Evolutionary conservation across 495 filamentous ascomycete genomes (phyloP).

Genomic region (Letharia lupina): DNA sequence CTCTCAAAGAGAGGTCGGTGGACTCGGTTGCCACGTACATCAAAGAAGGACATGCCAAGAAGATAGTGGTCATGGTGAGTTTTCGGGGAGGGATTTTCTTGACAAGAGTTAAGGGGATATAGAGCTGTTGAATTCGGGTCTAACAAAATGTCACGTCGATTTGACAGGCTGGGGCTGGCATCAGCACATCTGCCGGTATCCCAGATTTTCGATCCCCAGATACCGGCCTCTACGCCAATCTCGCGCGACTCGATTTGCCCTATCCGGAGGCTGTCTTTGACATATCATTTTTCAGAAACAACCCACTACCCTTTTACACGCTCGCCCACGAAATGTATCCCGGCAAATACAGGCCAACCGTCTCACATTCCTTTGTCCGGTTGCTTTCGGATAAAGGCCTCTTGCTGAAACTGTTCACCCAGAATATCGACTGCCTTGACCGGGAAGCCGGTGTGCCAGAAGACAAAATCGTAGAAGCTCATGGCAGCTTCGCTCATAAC

Average conservation of each 20-base stretch:
- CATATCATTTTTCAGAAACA: conserved; percentile 72
- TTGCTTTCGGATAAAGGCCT: conserved; percentile 66
- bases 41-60: conserved; percentile 52
- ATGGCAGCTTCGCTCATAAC: conserved; percentile 87
- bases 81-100: too few relatives aligned
- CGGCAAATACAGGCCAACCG: conserved; percentile 78
- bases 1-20: conserved; percentile 57
- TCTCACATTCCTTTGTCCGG: conserved; percentile 72
- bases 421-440: conserved; percentile 96
- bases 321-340: conserved; percentile 88
- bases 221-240: conserved; percentile 81
- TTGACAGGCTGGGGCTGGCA: conserved; percentile 41
- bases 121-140: background rate
- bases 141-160: conserved; percentile 8
- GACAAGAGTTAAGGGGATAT: background rate
- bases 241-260: conserved; percentile 72
- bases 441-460: conserved; percentile 74
- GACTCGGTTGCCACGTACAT: conserved; percentile 69
- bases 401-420: conserved; percentile 81
- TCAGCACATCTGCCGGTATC: conserved; percentile 77
- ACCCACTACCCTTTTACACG: conserved; percentile 85
- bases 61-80: conserved; percentile 69
- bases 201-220: conserved; percentile 83
- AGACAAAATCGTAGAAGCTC: conserved; percentile 81
- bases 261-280: conserved; percentile 75